Percentiles rank a stretch among this genome's conserved stretches.
These are phyloP conservation scores for Dryas alaskensis DNA, from an alignment of 306 rosid species.

Conservation along the genomic window DNA sequence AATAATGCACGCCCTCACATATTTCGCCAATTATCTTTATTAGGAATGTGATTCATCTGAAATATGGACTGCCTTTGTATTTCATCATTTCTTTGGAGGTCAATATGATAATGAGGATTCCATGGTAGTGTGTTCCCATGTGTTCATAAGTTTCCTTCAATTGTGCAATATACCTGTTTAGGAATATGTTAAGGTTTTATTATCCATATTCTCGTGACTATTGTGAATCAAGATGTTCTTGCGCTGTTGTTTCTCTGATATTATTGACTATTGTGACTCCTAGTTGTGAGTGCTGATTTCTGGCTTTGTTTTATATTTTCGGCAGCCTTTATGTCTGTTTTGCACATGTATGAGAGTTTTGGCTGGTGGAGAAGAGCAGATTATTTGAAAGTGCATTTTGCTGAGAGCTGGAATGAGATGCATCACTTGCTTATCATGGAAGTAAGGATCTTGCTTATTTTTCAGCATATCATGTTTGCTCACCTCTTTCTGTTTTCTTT, in stretches of 20 bases:
- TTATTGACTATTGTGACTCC: not conserved
- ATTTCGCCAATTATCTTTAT: not conserved
- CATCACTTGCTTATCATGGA: conserved; percentile 99
- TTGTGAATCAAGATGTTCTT: not conserved
- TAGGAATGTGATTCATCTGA: not conserved
- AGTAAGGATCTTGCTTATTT: conserved; percentile 41
- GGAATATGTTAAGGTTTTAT: not conserved
- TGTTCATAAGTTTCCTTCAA: not conserved
- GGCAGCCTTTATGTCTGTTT: conserved; percentile 91
- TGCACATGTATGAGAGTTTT: conserved; percentile 92
- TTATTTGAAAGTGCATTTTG: conserved; percentile 96
- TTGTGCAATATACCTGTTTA: not conserved
- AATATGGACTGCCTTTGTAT: not conserved
- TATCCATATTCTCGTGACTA: not conserved
- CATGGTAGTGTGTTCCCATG: not conserved
- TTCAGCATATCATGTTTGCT: not conserved
- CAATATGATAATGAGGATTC: not conserved
- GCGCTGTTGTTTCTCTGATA: not conserved
- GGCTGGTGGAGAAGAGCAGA: conserved; percentile 99
- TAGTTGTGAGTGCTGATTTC: conserved; percentile 8
- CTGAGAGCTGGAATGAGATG: conserved; percentile 99
- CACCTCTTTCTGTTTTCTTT: not conserved
- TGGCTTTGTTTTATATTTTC: conserved; percentile 7
- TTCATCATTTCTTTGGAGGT: not conserved
- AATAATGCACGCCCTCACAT: not conserved